Base-by-base conservation (phyloP, 768 basidiomycete species). In the Tulasnella sp. region DNA sequence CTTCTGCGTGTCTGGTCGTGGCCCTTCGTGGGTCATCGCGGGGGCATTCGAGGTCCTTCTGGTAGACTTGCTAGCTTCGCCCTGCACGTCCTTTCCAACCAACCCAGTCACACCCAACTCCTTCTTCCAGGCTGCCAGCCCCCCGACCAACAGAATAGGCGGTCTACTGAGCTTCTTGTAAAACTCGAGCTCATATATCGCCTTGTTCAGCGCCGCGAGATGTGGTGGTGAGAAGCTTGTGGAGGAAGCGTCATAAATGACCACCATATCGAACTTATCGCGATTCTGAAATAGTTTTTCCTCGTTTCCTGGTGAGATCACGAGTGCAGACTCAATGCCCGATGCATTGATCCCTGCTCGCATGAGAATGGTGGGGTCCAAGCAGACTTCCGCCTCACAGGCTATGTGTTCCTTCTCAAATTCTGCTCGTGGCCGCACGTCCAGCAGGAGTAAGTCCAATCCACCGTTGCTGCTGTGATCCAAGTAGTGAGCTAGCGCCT, bases 201-300 rank as follows among this genome's bases (percentile, higher is more conserved):
- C 78, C 9, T 79, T 75, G 56, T 83, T 75, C 23, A 94, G 77
- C 19, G 75, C 68, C 1, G 79, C 75, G n/a, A 87, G 68, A 0
- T 83, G 80, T 19, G 73, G 69, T 2, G 71, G 69, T 1, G 77
- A 78, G 53, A 81, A 77, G 17, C 74, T 70, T 56, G 78, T 75
- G 48, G 88, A 83, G 29, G 75, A 70, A 51, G 78, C 67, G 44
- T 58, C 94, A 70, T 93, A 93, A 3, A 97, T 74, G 15, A 85
- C 88, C 24, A 99, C 82, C 21, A 94, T 71, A 65, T 96, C 93
- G 68, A 88, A 95, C 65, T 86, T 85, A 67, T 92, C 81, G 42
- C 95, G 86, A 62, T 90, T 86, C 43, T 74, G 70, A 70, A 98
- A 98, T n/a, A 87, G 75, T 1, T 77, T 76, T 47, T 75, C 75